Conservation (phyloP, 2,329 filamentous ascomycete genomes). For the Pseudopithomyces maydicus region DNA sequence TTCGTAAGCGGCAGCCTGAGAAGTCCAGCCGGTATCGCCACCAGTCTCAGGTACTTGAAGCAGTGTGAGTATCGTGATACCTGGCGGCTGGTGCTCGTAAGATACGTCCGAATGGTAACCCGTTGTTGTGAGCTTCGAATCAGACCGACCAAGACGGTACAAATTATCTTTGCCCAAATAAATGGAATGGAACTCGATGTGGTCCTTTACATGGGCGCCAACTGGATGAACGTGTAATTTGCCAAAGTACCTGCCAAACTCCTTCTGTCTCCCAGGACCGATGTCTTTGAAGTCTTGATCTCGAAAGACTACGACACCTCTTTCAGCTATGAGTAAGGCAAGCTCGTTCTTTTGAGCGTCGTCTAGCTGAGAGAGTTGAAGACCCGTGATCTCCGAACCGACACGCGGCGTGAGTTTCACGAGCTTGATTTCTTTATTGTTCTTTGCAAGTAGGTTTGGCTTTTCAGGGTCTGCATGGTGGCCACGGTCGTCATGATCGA, state of each 20-base stretch:
- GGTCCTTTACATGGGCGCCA: conserved; percentile 27
- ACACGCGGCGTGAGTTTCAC: conserved; percentile 10
- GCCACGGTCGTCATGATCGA: conserved; percentile 37
- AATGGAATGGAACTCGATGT: conserved; percentile 32
- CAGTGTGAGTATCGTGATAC: conserved; percentile 83
- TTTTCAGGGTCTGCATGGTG: conserved; percentile 48
- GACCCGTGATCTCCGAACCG: conserved; percentile 14
- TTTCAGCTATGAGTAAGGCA: conserved; percentile 2
- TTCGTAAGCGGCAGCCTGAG: conserved; percentile 7
- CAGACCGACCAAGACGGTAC: conserved; percentile 30
- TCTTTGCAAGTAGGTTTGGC: conserved; percentile 44
- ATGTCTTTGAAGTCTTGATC: conserved; percentile 9
- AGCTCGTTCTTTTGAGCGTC: conserved; percentile 4
- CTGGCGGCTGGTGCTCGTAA: conserved; percentile 82
- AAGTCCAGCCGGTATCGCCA: conserved; percentile 10
- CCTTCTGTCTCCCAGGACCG: conserved; percentile 3
- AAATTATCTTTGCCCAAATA: conserved; percentile 31
- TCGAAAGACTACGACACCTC: conserved; percentile 6
- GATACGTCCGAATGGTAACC: conserved; percentile 77
- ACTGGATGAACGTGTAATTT: conserved; percentile 6
- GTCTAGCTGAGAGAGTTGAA: conserved; percentile 4
- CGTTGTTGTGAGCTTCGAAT: conserved; percentile 46
- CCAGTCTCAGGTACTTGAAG: conserved; percentile 68
- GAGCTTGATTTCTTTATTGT: conserved; percentile 14
- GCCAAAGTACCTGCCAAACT: conserved; percentile 6